A percentile compares a stretch with the other conserved stretches of the same genome.
phyloP scores from a whole-genome alignment of 2,329 filamentous ascomycete species.

The Cryphonectria carpinicola region DNA sequence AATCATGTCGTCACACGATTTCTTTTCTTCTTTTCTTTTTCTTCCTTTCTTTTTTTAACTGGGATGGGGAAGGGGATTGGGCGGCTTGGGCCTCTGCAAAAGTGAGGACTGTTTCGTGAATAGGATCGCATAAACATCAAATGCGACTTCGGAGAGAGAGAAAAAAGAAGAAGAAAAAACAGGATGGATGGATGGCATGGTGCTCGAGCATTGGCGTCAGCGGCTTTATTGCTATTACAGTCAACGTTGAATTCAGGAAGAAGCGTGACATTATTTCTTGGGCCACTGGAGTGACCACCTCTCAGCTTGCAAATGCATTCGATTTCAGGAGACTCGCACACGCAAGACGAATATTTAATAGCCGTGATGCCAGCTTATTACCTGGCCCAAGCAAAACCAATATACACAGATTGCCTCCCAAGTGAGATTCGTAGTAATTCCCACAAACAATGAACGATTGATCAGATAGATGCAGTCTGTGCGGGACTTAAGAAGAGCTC shows the following conservation, averaged over 20 bases:
- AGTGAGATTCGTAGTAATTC: too few relatives aligned
- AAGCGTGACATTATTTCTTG: too few relatives aligned
- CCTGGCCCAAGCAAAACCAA: too few relatives aligned
- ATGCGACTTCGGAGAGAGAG: neutral
- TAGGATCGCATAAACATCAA: neutral
- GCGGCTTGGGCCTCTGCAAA: neutral
- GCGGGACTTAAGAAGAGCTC: too few relatives aligned
- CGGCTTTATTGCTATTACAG: neutral
- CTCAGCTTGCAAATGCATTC: neutral
- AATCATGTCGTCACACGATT: neutral
- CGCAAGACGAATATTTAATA: too few relatives aligned
- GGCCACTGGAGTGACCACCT: neutral
- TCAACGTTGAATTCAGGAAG: neutral
- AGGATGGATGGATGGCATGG: neutral
- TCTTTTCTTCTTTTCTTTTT: neutral
- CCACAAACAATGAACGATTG: too few relatives aligned
- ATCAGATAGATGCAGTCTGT: too few relatives aligned
- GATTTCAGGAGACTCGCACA: neutral
- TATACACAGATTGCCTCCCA: too few relatives aligned
- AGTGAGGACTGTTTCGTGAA: neutral
- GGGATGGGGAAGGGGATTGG: neutral
- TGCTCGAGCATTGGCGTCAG: slow-evolving; percentile 7
- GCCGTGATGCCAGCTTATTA: too few relatives aligned
- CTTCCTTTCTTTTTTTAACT: neutral
- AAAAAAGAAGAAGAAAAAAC: neutral